Percentiles rank a stretch among this genome's conserved stretches.
Conservation (phyloP, 164 flowering plant genomes). For the Umbilicus rupestris region DNA sequence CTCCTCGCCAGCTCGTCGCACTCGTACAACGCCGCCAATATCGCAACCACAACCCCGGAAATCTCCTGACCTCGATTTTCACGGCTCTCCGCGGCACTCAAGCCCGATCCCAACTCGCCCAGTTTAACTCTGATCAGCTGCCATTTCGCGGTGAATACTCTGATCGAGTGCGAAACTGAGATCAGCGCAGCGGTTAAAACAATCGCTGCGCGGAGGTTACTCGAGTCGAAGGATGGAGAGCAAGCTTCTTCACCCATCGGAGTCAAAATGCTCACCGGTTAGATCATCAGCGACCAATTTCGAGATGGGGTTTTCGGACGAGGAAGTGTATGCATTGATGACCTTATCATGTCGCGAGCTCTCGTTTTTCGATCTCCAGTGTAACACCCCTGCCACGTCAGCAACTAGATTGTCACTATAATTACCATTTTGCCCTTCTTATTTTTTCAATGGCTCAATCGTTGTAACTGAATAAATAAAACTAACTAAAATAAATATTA, state of each 20-base stretch:
- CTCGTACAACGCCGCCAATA: slow-evolving; percentile 25
- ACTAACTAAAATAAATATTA: too few relatives aligned
- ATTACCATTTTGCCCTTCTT: too few relatives aligned
- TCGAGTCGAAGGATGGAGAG: background rate
- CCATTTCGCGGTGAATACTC: slow-evolving; percentile 71
- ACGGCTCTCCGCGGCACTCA: slow-evolving; percentile 37
- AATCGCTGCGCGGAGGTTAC: slow-evolving; percentile 27
- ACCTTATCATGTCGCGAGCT: slow-evolving; percentile 4
- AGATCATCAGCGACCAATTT: background rate
- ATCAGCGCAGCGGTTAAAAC: slow-evolving; percentile 39
- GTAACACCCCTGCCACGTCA: too few relatives aligned
- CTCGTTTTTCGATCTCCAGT: slow-evolving; percentile 4
- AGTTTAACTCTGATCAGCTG: slow-evolving; percentile 53
- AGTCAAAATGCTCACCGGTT: too few relatives aligned
- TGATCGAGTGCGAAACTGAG: slow-evolving; percentile 44
- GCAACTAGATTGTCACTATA: too few relatives aligned
- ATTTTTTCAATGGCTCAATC: too few relatives aligned
- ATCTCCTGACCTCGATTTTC: slow-evolving; percentile 22
- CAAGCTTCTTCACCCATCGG: background rate
- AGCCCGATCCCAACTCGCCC: slow-evolving; percentile 50
- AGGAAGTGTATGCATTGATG: background rate
- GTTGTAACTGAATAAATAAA: too few relatives aligned
- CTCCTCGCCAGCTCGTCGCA: slow-evolving; percentile 46
- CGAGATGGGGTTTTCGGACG: background rate
- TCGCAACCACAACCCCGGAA: slow-evolving; percentile 18